Base-by-base conservation (phyloP, 2,329 filamentous ascomycete species). In the Colletotrichum spaethianum region DNA sequence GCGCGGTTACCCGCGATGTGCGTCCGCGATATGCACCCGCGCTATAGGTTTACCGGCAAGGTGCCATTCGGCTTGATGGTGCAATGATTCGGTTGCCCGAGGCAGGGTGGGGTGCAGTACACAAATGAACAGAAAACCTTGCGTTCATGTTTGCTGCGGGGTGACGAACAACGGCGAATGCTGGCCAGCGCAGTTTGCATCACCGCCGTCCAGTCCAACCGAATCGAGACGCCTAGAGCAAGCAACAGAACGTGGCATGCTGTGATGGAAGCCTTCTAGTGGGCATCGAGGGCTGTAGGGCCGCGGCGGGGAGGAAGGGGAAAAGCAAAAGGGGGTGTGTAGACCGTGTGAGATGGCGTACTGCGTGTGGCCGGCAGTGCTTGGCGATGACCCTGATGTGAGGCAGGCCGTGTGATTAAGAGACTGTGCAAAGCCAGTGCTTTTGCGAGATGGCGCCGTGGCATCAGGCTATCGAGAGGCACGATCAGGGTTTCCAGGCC, bases 211-310 rank as follows among this genome's bases (percentile, higher is more conserved):
- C 42, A 16, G 31, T 55, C 20, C 42, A 46, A 9, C 33, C 33
- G 8, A 36, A 11, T 36, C 11, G 33, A 16, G 48, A 42, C 42
- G 61, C 62, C 46, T 46, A 36, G 67, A 26, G 50, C 44, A 53
- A 46, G 36, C 57, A 46, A 40, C 38, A 70, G 63, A 70, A 70
- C 42, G 38, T 40, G 33, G 55, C 42, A 48, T 64, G 65, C 56
- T 33, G 38, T 26, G 28, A 60, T 70, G 44, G 67, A 67, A 70
- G 46, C n/a, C 46, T 70, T 70, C 67, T 70, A 70, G 67, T 48
- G 67, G 67, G 62, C 67, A 28, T 61, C 55, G 63, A 55, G 55
- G 63, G 44, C 44, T 38, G 53, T 4, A 53, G 8, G 46, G 8
- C 28, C 26, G 31, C 50, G 28, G 33, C 50, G 33, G 33, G 33